Conservation (phyloP, 352 stramenopile genomes). For the Globisporangium parvum region DNA sequence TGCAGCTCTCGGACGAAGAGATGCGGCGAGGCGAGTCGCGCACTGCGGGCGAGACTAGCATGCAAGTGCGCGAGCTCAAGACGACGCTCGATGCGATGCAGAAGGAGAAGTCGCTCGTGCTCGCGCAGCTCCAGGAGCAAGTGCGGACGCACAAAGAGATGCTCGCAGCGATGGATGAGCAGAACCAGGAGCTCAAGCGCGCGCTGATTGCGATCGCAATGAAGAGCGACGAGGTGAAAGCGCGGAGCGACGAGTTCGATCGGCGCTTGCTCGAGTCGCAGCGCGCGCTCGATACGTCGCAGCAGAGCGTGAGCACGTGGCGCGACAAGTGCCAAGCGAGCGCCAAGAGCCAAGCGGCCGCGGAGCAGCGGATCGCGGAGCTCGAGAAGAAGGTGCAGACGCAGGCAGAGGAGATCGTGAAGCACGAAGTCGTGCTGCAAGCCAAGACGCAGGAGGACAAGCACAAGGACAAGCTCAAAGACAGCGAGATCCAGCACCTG, state of each 20-base stretch:
- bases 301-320: slow-evolving; percentile 33
- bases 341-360: slow-evolving; percentile 25
- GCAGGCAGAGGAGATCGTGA: slow-evolving; percentile 49
- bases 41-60: slow-evolving; percentile 2
- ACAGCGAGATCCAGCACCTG: slow-evolving; percentile 34
- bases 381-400: slow-evolving; percentile 37
- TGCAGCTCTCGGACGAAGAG: slow-evolving; percentile 32
- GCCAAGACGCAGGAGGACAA: slow-evolving; percentile 47
- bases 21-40: slow-evolving; percentile 10
- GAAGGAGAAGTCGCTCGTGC: slow-evolving; percentile 54
- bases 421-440: slow-evolving; percentile 52
- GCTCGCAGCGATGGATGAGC: slow-evolving; percentile 35
- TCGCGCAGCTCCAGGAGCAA: slow-evolving; percentile 56
- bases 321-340: slow-evolving; percentile 47
- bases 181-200: slow-evolving; percentile 50
- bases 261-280: slow-evolving; percentile 20
- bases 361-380: slow-evolving; percentile 30
- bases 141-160: slow-evolving; percentile 39
- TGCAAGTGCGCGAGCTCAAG: slow-evolving; percentile 37
- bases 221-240: slow-evolving; percentile 42
- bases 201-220: slow-evolving; percentile 32
- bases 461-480: slow-evolving; percentile 36
- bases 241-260: slow-evolving; percentile 28
- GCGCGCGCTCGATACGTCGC: slow-evolving; percentile 34
- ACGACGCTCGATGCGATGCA: slow-evolving; percentile 45